A percentile compares a stretch with the other conserved stretches of the same genome.
Conservation (phyloP, 306 rosid genomes). For the Comarum palustre region DNA sequence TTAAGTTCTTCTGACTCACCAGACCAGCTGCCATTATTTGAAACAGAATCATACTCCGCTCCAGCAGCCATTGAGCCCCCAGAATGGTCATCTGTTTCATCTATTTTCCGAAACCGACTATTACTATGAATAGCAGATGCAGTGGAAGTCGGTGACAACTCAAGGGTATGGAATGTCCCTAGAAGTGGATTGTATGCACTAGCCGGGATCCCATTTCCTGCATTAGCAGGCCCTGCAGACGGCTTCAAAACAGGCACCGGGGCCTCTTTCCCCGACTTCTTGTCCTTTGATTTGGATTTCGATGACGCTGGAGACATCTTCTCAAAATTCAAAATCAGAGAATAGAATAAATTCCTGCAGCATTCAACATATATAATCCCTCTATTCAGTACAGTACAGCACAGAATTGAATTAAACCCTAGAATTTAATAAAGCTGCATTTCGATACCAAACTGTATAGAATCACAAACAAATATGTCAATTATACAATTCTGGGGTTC, state of each 20-base stretch:
- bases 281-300: constrained; percentile 82
- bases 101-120: constrained; percentile 86
- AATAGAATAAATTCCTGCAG: constrained; percentile 32
- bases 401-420: not conserved
- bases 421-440: not conserved
- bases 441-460: not conserved
- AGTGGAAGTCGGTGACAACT: constrained; percentile 45
- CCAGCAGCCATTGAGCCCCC: constrained; percentile 52
- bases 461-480: not conserved
- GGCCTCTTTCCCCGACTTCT: constrained; percentile 69
- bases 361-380: constrained; percentile 8
- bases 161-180: constrained; percentile 88
- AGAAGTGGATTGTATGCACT: constrained; percentile 85
- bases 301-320: constrained; percentile 92
- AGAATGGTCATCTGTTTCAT: constrained; percentile 84
- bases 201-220: constrained; percentile 61
- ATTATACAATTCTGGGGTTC: not conserved
- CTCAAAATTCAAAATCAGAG: not conserved
- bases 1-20: constrained; percentile 97
- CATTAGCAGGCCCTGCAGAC: constrained; percentile 52
- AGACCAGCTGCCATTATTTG: constrained; percentile 95
- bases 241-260: constrained; percentile 63
- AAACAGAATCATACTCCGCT: constrained; percentile 86
- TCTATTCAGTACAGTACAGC: constrained; percentile 5
- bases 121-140: constrained; percentile 58